phyloP scores from a whole-genome alignment of 1,284 basidiomycete species.

The Trichosporon asahii region DNA sequence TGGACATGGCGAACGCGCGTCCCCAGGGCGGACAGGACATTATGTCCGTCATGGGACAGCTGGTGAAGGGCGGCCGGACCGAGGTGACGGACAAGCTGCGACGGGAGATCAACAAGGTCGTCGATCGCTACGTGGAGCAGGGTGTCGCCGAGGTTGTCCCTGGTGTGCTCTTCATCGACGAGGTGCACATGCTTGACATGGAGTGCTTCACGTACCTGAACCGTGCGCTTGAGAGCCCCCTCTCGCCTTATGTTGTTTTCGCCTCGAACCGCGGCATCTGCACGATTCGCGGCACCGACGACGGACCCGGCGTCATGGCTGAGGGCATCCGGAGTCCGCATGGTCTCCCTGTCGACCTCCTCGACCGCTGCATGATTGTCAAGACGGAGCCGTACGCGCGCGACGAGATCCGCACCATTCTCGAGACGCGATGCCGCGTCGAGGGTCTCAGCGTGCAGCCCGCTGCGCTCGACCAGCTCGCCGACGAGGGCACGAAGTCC shows the following conservation, averaged over 20 bases:
- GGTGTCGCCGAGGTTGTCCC: conserved; percentile 97
- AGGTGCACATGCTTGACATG: conserved; percentile 99
- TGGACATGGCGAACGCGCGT: conserved; percentile 94
- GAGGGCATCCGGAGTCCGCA: conserved; percentile 87
- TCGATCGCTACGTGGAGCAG: conserved; percentile 95
- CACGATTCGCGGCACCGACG: conserved; percentile 81
- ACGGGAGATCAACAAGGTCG: conserved; percentile 96
- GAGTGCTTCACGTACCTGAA: conserved; percentile 99
- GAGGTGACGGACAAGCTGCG: conserved; percentile 96
- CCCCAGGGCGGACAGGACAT: conserved; percentile 90
- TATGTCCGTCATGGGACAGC: conserved; percentile 97
- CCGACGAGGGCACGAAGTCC: conserved; percentile 75
- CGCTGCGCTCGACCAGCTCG: conserved; percentile 75
- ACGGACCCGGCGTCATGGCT: conserved; percentile 33
- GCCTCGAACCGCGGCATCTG: conserved; percentile 93
- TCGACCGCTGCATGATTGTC: conserved; percentile 96
- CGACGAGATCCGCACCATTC: conserved; percentile 81
- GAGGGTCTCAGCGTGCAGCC: conserved; percentile 76
- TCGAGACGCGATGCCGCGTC: conserved; percentile 78
- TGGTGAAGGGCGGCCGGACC: conserved; percentile 89
- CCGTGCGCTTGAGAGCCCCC: conserved; percentile 87
- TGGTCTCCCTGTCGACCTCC: conserved; percentile 87
- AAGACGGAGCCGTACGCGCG: conserved; percentile 81
- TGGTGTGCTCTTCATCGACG: conserved; percentile 97
- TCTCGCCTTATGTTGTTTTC: conserved; percentile 95